Base-by-base conservation (phyloP, 2,329 filamentous ascomycete species). In the Dryadomyces quercivorus region DNA sequence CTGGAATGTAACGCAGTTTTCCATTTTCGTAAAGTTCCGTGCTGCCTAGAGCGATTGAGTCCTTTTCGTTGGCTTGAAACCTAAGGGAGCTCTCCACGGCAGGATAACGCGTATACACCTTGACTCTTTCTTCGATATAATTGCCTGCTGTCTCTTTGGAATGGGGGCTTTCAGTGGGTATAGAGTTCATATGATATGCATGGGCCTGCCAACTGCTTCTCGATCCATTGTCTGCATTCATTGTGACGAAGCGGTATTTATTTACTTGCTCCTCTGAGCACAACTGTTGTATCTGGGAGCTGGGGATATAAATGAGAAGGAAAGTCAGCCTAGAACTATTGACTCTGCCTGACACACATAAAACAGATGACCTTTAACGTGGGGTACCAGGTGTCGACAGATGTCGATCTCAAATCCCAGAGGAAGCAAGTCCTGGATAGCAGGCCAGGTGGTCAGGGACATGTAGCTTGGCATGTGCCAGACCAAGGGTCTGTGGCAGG, bases 21-120 rank as follows among this genome's bases (percentile, higher is more conserved):
- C 57, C 58, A 54, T 57, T 55, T 9, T 58, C 55, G n/a, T 60
- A 60, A n/a, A 60, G 53, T 34, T 57, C 51, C 1, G 58, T 58
- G 40, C 55, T 59, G 31, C 58, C 58, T 10, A 60, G 34, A 2
- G 57, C 56, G 7, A 7, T 15, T 9, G 8, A 31, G 26, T 31
- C 8, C 4, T 31, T 8, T 31, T 31, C 26, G 4, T 31, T 31
- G n/a, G 22, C 12, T n/a, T 16, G 9, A 5, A 42, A 26, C 16
- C 21, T 3, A 21, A 20, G n/a, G 12, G 42, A 20, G n/a, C 43
- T 50, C 18, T 53, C 47, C 1, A 48, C 26, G 7, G 44, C 45
- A 9, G 26, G 18, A 26, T 5, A n/a, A 15, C 7, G 15, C 7
- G 18, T 3, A 12, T 43, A 31, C 10, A 7, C n/a, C 10, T 18